Evolutionary conservation across 169 alveolate genomes (phyloP), one percentile per base, ranked within the genome.

Genomic region (Fabrea salina): DNA sequence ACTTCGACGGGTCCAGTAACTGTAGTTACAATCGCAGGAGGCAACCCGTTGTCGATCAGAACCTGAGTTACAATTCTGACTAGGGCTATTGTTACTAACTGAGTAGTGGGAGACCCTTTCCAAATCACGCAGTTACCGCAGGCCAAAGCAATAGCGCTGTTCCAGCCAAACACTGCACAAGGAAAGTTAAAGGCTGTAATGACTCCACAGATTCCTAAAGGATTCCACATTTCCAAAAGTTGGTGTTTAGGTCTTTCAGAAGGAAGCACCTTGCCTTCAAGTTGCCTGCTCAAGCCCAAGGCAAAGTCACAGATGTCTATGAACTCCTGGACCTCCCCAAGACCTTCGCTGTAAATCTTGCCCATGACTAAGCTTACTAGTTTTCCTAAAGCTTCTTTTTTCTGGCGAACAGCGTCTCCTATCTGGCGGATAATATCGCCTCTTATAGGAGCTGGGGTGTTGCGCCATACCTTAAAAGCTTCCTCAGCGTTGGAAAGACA

Each of bases 111-210:
- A 25, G 96, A 88, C 27, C 91, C 92, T 82, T 92, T 92, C 94
- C 95, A 90, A 51, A 92, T 47, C 33, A 86, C 68, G 40, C 83
- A 79, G 74, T 92, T 86, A 47, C 96, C 96, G 59, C 95, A 89
- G 56, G 90, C 83, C 8, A 90, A 57, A 2, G 92, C 93, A 40
- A 92, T 75, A 27, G 92, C 90, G 4, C 83, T 70, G 54, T 92
- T 92, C 96, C 96, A 92, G 22, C 94, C 94, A 35, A 84, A 72
- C 11, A 88, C 94, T 16, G 96, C 96, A 30, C 68, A 61, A 16
- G 96, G 96, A 86, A 92, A 92, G 74, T 92, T 92, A 71, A 92
- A 92, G 22, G 96, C 96, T 8, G 96, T 75, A 35, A 92, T 92
- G 53, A 84, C 88, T 32, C 95, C 96, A 40, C 89, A 66, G 2